Base-by-base conservation (phyloP, 176 grass and related monocot species). In the Zizania latifolia region DNA sequence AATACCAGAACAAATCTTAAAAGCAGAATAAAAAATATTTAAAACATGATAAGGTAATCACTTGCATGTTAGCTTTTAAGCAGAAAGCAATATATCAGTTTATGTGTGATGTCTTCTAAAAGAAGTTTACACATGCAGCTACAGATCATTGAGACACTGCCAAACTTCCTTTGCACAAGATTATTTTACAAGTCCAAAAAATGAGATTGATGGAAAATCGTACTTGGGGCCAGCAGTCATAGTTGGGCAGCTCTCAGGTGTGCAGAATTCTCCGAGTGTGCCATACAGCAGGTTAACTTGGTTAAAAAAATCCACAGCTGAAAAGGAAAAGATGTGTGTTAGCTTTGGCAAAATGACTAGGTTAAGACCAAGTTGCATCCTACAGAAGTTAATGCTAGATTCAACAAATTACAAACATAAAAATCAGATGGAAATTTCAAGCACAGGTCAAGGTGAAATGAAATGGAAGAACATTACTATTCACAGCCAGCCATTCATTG, bases 281-380 rank as follows among this genome's bases (percentile, higher is more conserved):
- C 89, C 95, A 81, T 90, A 99, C 15, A 99, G 89, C 55, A 99
- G 76, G 85, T 99, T 99, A 62, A 99, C 95, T 82, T 99, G 95
- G 63, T 99, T 99, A 82, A 99, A 98, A 84, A 98, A 98, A 88
- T 98, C 95, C 68, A 98, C 95, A 88, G 95, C 95, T 98, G 91
- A 73, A 87, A 85, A 75, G 30, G 1, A 85, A 78, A 77, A 22
- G 23, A 40, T 61, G 76, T 11, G 41, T 8, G n/a, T 79, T 81
- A 89, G 72, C 83, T 61, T 62, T 29, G 54, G 23, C 30, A 37
- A 75, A 76, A 65, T 30, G 16, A 72, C 4, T 26, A 6, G 27
- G 61, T 68, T 62, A 1, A n/a, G n/a, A n/a, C n/a, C n/a, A n/a
- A 68, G 24, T 57, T 75, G 36, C 26, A 81, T 45, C 24, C 4